phyloP scores from a whole-genome alignment of 495 filamentous ascomycete species.

The Aspergillus carlsbadensis region DNA sequence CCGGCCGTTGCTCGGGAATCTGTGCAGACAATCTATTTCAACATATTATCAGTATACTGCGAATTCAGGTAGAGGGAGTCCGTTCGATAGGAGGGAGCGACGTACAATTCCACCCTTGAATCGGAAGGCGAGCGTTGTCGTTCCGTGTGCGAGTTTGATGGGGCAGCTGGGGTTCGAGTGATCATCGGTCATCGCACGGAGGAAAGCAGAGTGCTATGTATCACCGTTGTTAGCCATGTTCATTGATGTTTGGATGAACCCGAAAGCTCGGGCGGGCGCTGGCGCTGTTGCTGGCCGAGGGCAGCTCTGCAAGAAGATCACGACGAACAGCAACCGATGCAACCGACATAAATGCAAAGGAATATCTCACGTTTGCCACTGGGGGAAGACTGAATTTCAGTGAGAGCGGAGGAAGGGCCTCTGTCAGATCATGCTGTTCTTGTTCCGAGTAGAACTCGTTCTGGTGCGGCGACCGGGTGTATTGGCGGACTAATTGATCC shows the following conservation, averaged over 20 bases:
- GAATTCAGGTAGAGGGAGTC: neutral
- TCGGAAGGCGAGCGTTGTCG: constrained; percentile 95
- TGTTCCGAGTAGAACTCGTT: constrained; percentile 70
- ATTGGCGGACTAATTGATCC: constrained; percentile 91
- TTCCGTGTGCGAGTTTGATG: constrained; percentile 99
- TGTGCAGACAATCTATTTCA: constrained; percentile 78
- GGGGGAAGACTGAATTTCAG: constrained; percentile 93
- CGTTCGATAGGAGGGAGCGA: constrained; percentile 1
- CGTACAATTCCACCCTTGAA: constrained; percentile 90
- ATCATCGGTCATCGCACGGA: constrained; percentile 96
- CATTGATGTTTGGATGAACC: neutral
- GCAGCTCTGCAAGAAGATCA: neutral
- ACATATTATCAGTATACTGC: constrained; percentile 7
- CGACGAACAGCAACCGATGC: neutral
- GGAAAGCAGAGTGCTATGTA: constrained; percentile 76
- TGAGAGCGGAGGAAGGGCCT: constrained; percentile 67
- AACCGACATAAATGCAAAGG: neutral
- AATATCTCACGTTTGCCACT: constrained; percentile 73
- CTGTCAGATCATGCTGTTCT: constrained; percentile 71
- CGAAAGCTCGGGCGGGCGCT: neutral
- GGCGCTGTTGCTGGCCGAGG: neutral
- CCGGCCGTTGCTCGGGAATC: constrained; percentile 95
- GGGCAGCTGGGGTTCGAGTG: constrained; percentile 92
- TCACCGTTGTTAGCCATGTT: constrained; percentile 3
- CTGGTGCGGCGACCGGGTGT: constrained; percentile 72